Evolutionary conservation across 2,329 filamentous ascomycete genomes (phyloP).

Genomic region (Trichophyton schoenleinii): DNA sequence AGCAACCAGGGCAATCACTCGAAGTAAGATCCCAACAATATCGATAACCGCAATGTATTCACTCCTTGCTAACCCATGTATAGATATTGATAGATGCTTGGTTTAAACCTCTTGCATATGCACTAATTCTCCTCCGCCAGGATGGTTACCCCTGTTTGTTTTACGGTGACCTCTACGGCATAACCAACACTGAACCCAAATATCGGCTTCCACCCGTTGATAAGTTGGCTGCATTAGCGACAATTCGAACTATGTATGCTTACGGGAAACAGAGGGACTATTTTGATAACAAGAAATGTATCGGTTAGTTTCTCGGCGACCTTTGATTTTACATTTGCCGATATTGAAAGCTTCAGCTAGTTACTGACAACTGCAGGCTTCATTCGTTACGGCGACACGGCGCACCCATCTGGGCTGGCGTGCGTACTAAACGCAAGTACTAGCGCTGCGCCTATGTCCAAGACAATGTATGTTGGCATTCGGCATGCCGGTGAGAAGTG

Average conservation of each 20-base stretch:
- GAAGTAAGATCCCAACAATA: slow-evolving; percentile 28
- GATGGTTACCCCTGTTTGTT: slow-evolving; percentile 56
- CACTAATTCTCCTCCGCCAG: slow-evolving; percentile 54
- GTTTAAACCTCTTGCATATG: slow-evolving; percentile 61
- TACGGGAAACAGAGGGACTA: slow-evolving; percentile 55
- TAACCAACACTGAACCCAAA: slow-evolving; percentile 40
- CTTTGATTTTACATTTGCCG: not conserved
- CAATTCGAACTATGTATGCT: slow-evolving; percentile 53
- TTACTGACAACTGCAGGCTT: slow-evolving; percentile 24
- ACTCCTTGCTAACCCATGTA: not conserved
- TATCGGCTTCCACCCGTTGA: slow-evolving; percentile 24
- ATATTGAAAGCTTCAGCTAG: not conserved
- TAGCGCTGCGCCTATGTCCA: slow-evolving; percentile 32
- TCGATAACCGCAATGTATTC: not conserved
- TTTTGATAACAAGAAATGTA: slow-evolving; percentile 47
- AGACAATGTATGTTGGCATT: slow-evolving; percentile 51
- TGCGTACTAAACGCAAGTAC: slow-evolving; percentile 48
- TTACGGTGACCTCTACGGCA: slow-evolving; percentile 58
- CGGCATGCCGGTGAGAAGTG: slow-evolving; percentile 48
- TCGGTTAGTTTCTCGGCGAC: slow-evolving; percentile 33
- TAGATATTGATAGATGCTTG: slow-evolving; percentile 49
- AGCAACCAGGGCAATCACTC: slow-evolving; percentile 51
- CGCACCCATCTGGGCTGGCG: slow-evolving; percentile 41
- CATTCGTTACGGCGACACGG: slow-evolving; percentile 39
- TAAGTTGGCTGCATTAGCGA: slow-evolving; percentile 44